phyloP scores from a whole-genome alignment of 441 rosid species.

The Bruguiera hainesii region DNA sequence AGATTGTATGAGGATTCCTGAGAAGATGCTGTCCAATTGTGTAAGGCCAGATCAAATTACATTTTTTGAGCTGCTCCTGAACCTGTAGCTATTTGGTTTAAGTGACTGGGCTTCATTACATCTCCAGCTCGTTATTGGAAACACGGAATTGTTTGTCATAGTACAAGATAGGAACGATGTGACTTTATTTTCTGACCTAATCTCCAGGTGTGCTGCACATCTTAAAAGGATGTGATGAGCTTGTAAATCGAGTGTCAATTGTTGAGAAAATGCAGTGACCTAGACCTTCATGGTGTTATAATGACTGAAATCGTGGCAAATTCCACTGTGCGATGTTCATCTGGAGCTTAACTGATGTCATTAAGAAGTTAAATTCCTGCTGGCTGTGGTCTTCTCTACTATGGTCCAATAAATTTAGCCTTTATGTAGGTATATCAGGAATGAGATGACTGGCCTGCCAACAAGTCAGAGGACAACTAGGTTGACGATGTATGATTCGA shows the following conservation, averaged over 20 bases:
- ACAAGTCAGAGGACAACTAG: background rate
- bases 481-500: background rate
- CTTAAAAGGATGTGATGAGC: background rate
- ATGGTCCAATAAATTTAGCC: background rate
- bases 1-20: conserved; percentile 42
- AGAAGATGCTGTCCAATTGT: conserved; percentile 39
- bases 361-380: background rate
- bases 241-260: too few species aligned
- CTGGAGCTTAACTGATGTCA: background rate
- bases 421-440: background rate
- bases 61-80: conserved; percentile 54
- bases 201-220: background rate
- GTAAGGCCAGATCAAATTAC: conserved; percentile 54
- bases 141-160: too few species aligned
- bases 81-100: conserved; percentile 67
- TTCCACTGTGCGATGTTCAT: background rate
- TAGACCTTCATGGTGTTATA: background rate
- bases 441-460: background rate
- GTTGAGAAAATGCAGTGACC: background rate
- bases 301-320: background rate
- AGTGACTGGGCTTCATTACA: conserved; percentile 45
- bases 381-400: background rate
- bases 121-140: too few species aligned
- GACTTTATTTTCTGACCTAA: too few species aligned
- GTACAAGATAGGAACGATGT: too few species aligned